Evolutionary conservation across 2,329 filamentous ascomycete species (phyloP).

Genomic region (Cryphonectria japonica): DNA sequence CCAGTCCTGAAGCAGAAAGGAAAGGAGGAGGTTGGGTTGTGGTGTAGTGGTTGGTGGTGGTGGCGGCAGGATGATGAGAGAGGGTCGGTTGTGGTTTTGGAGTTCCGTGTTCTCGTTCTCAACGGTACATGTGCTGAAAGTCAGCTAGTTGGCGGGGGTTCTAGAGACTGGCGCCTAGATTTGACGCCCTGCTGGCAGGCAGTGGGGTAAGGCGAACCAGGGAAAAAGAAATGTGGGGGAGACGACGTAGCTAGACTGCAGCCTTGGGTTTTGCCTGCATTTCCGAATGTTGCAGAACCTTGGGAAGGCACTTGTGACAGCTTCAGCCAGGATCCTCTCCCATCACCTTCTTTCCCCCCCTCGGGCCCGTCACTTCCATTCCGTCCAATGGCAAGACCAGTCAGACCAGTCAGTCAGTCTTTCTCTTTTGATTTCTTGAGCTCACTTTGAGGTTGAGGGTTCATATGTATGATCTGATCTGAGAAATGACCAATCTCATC

Average conservation of each 20-base stretch:
- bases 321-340: background rate
- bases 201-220: background rate
- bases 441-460: background rate
- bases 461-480: background rate
- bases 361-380: background rate
- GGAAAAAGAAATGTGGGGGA: background rate
- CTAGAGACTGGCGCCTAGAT: slow-evolving; percentile 2
- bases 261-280: slow-evolving; percentile 6
- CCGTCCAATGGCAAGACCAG: background rate
- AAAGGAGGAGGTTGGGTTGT: background rate
- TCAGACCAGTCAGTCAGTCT: background rate
- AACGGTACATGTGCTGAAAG: background rate
- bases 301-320: background rate
- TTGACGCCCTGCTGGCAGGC: slow-evolving; percentile 12
- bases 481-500: background rate
- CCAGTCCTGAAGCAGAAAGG: background rate
- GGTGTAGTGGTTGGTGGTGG: background rate
- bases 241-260: slow-evolving; percentile 17
- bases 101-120: background rate
- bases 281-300: background rate
- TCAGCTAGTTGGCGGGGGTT: slow-evolving; percentile 3
- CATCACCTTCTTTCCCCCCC: background rate
- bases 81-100: slow-evolving; percentile 9
- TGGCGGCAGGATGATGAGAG: background rate
- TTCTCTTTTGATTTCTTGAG: background rate